Evolutionary conservation across 2,329 filamentous ascomycete species (phyloP).

Genomic region (Penicillium olsonii): DNA sequence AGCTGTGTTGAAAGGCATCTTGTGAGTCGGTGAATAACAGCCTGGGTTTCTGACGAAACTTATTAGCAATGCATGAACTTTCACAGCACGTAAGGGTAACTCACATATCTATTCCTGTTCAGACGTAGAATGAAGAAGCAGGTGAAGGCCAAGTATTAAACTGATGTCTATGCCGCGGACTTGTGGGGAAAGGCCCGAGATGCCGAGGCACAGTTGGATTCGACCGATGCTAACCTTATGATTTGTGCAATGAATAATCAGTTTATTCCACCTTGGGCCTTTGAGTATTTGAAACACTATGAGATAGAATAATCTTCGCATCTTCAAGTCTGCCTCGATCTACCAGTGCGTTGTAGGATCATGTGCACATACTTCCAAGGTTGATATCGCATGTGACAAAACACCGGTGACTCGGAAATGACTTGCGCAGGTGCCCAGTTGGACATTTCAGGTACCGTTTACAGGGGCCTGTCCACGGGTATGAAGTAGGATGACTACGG

Average conservation of each 20-base stretch:
- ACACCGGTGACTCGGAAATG: too few relatives aligned
- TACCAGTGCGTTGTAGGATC: not conserved
- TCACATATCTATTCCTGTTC: not conserved
- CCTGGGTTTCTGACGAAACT: conserved; percentile 10
- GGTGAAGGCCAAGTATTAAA: conserved; percentile 8
- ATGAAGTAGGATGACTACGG: too few relatives aligned
- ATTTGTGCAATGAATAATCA: not conserved
- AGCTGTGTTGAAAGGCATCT: conserved; percentile 66
- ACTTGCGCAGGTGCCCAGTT: too few relatives aligned
- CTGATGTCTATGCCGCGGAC: conserved; percentile 23
- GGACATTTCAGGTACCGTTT: too few relatives aligned
- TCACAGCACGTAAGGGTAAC: not conserved
- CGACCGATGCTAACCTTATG: not conserved
- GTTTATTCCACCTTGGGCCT: too few relatives aligned
- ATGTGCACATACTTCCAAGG: not conserved
- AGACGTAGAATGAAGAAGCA: not conserved
- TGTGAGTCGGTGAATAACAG: conserved; percentile 13
- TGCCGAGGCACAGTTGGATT: conserved; percentile 31
- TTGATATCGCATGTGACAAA: too few relatives aligned
- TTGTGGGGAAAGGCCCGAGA: conserved; percentile 28
- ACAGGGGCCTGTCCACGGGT: too few relatives aligned
- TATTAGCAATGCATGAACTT: too few relatives aligned
- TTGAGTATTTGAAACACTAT: too few relatives aligned
- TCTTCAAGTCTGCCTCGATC: too few relatives aligned
- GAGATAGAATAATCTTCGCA: too few relatives aligned